Evolutionary conservation across 352 stramenopile genomes (phyloP), one percentile per base, ranked within the genome.

Genomic region (Elongisporangium anandrum): DNA sequence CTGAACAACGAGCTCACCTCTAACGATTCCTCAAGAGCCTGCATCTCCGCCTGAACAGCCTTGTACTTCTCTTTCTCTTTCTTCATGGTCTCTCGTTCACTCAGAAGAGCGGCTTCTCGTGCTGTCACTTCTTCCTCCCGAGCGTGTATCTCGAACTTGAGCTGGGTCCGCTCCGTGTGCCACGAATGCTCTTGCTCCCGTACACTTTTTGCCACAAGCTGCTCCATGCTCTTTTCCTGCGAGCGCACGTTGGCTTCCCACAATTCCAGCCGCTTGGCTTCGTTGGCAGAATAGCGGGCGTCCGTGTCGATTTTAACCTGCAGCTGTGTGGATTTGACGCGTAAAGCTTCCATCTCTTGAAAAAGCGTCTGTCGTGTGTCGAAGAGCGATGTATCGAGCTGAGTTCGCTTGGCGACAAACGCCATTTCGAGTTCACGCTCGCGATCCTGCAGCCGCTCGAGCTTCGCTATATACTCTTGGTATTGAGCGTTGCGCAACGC

Each of bases 381-480:
- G 53, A 90, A 92, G n/a, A 89, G 52, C 12, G 77, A 78, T 5
- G 69, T 73, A 56, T 92, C 82, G 0, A 92, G 56, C 52, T 88
- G 74, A 0, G 73, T 77, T 61, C 70, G 67, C 9, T 77, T 73
- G 0, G 65, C 57, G 7, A 78, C 67, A 66, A 87, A 88, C 26
- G 61, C 64, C 49, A 87, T 61, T 22, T 92, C 79, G n/a, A 89
- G 63, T 22, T 90, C 77, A 20, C 69, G 72, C 34, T 88, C 70
- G n/a, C 65, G 72, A 26, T 92, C 77, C 45, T 83, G 66, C 3
- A 90, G 59, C 10, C 68, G 65, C 34, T 76, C 62, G 4, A 80
- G 63, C 7, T 78, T 77, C 16, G 79, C 64, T 10, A 57, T 67
- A 48, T 88, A 73, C 48, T 92, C 79, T 50, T 84, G 68, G 13